phyloP scores from a whole-genome alignment of 1,284 basidiomycete species.

The Pisolithus thermaeus region DNA sequence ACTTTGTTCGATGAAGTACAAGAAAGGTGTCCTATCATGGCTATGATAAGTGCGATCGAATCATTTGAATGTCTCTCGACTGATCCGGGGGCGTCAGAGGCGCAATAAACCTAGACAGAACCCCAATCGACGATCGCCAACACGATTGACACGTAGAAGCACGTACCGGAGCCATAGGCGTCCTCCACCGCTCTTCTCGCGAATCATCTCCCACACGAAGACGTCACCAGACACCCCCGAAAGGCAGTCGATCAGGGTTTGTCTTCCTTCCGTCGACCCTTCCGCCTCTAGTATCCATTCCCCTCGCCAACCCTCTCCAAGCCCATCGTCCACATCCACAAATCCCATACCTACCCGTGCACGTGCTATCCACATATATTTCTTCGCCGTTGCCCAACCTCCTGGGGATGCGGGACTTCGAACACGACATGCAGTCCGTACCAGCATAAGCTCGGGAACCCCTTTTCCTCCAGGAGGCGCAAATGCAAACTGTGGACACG shows the following conservation, averaged over 20 bases:
- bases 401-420: constrained; percentile 51
- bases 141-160: not conserved
- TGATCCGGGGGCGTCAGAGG: constrained; percentile 19
- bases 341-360: constrained; percentile 37
- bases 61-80: constrained; percentile 13
- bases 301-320: constrained; percentile 65
- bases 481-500: constrained; percentile 42
- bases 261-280: constrained; percentile 62
- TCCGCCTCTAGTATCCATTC: constrained; percentile 74
- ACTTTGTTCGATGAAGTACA: constrained; percentile 10
- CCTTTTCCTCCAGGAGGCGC: constrained; percentile 27
- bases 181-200: constrained; percentile 54
- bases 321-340: constrained; percentile 30
- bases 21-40: constrained; percentile 9
- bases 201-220: constrained; percentile 52
- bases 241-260: constrained; percentile 50
- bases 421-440: constrained; percentile 32
- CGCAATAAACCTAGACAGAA: constrained; percentile 15
- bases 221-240: constrained; percentile 33
- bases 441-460: constrained; percentile 39
- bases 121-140: constrained; percentile 2
- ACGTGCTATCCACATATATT: constrained; percentile 57
- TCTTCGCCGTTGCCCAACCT: constrained; percentile 51
- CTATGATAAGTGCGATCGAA: constrained; percentile 20
- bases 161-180: constrained; percentile 61